These are phyloP conservation scores for Calocybe indica DNA, from an alignment of 768 basidiomycete species.

Conservation along the genomic window DNA sequence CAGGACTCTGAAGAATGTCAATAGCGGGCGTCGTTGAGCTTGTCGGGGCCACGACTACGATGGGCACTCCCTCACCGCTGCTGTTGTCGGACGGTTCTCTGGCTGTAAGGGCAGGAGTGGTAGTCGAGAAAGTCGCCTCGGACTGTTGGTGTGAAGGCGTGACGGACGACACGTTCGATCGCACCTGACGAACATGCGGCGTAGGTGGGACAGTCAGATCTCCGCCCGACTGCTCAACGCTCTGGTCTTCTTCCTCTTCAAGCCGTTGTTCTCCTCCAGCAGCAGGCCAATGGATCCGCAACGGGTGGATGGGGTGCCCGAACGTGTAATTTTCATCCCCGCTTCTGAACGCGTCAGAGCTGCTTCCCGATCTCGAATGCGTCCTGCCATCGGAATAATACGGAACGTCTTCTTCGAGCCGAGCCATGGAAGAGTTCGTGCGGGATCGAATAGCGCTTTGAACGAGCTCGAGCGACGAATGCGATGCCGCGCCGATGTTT, in stretches of 20 bases:
- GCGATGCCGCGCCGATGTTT: constrained; percentile 52
- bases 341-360: constrained; percentile 28
- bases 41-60: no score
- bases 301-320: constrained; percentile 37
- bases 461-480: constrained; percentile 55
- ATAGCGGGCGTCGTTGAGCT: neutral
- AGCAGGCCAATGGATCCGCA: constrained; percentile 32
- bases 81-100: no score
- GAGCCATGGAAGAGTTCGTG: constrained; percentile 63
- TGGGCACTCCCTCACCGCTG: no score
- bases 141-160: constrained; percentile 11
- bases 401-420: constrained; percentile 50
- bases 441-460: constrained; percentile 41
- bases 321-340: constrained; percentile 69
- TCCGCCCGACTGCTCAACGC: no score
- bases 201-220: constrained; percentile 8
- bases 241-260: no score
- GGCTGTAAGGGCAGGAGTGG: no score
- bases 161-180: constrained; percentile 8
- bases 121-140: constrained; percentile 2
- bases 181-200: constrained; percentile 10
- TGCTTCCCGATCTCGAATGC: constrained; percentile 47
- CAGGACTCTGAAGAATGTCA: constrained; percentile 1
- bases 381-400: constrained; percentile 30
- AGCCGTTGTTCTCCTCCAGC: constrained; percentile 11